These are phyloP conservation scores for Diutina ranongensis DNA, from an alignment of 1,139 yeast species.

Conservation along the genomic window DNA sequence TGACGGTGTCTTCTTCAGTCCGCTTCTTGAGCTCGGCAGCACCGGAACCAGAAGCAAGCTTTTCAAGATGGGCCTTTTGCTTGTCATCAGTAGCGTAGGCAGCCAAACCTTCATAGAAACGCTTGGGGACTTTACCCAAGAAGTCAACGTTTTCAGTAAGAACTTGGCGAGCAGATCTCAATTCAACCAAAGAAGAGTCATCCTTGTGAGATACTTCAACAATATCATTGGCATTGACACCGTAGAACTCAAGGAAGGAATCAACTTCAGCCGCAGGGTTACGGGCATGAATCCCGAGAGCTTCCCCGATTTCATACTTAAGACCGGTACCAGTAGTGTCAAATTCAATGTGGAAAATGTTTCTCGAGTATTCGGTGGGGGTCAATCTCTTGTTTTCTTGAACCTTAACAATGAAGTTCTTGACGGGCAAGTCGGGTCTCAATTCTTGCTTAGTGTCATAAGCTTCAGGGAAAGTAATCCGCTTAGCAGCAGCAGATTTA, in stretches of 20 bases:
- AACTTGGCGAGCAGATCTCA: slow-evolving; percentile 74
- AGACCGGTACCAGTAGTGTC: slow-evolving; percentile 87
- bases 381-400: slow-evolving; percentile 89
- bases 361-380: slow-evolving; percentile 84
- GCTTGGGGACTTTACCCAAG: slow-evolving; percentile 92
- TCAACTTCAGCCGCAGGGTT: slow-evolving; percentile 57
- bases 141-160: slow-evolving; percentile 73
- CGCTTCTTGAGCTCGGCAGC: slow-evolving; percentile 77
- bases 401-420: slow-evolving; percentile 80
- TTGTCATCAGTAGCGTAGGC: slow-evolving; percentile 58
- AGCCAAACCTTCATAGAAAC: slow-evolving; percentile 79
- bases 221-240: slow-evolving; percentile 54
- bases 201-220: slow-evolving; percentile 69
- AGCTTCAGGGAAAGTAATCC: slow-evolving; percentile 74
- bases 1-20: slow-evolving; percentile 73
- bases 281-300: slow-evolving; percentile 90
- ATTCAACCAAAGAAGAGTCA: slow-evolving; percentile 43
- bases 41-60: slow-evolving; percentile 67
- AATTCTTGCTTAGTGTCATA: slow-evolving; percentile 42
- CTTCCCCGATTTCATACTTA: slow-evolving; percentile 91
- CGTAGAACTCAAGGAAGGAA: slow-evolving; percentile 60
- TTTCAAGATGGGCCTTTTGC: slow-evolving; percentile 51
- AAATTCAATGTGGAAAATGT: slow-evolving; percentile 93
- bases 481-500: slow-evolving; percentile 52
- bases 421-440: slow-evolving; percentile 85